These are phyloP conservation scores for Alnus rubra DNA, from an alignment of 306 rosid genomes.

Conservation along the genomic window DNA sequence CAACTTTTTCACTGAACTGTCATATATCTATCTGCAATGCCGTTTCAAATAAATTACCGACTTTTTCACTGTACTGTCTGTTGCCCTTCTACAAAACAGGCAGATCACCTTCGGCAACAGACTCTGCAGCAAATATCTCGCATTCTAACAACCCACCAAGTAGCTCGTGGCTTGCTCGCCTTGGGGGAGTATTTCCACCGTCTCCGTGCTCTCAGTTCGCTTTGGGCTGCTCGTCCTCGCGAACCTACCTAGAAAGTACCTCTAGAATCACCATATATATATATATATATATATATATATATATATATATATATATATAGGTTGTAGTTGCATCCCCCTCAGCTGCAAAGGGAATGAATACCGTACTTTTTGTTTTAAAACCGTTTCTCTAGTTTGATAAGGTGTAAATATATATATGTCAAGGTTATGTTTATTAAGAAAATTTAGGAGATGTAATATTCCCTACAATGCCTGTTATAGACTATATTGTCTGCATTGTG, in stretches of 20 bases:
- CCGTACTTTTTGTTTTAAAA: background rate
- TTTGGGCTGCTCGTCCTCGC: constrained; percentile 61
- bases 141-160: constrained; percentile 57
- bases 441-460: constrained; percentile 1
- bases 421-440: constrained; percentile 11
- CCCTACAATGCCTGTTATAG: constrained; percentile 1
- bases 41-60: constrained; percentile 11
- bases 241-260: constrained; percentile 22
- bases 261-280: background rate
- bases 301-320: background rate
- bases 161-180: constrained; percentile 70
- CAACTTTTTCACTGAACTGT: constrained; percentile 25
- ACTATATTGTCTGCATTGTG: constrained; percentile 3
- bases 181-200: constrained; percentile 77
- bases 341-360: background rate
- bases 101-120: constrained; percentile 81
- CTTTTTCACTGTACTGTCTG: constrained; percentile 25
- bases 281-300: too few species aligned
- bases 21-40: background rate
- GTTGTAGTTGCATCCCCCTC: background rate
- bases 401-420: constrained; percentile 5
- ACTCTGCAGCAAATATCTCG: constrained; percentile 67
- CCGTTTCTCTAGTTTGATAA: constrained; percentile 10
- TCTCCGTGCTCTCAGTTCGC: constrained; percentile 74
- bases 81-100: constrained; percentile 48